These are phyloP conservation scores for Tolypocladium pustulatum DNA, from an alignment of 2,329 filamentous ascomycete genomes.

Conservation along the genomic window DNA sequence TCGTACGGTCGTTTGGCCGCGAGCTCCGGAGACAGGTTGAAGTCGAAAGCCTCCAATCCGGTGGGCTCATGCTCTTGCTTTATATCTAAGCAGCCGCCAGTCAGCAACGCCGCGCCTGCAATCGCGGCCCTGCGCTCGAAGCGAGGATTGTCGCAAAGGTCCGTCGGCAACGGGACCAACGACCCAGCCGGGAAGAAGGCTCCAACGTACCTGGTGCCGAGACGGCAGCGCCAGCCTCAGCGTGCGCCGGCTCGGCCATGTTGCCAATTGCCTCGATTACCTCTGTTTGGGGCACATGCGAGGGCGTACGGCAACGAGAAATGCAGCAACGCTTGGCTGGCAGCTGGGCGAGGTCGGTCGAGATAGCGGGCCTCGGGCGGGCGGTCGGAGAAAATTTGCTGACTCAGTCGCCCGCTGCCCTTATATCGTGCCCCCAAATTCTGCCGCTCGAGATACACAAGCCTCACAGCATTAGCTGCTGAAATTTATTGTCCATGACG, in stretches of 20 bases:
- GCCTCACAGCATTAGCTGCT: conserved; percentile 11
- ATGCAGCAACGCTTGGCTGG: conserved; percentile 6
- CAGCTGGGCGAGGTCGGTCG: not conserved
- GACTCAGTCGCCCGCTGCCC: conserved; percentile 26
- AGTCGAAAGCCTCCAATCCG: conserved; percentile 21
- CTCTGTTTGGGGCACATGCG: conserved; percentile 12
- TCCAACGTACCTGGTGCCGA: conserved; percentile 23
- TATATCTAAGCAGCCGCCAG: conserved; percentile 18
- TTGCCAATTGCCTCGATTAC: conserved; percentile 19
- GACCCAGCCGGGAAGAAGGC: not conserved
- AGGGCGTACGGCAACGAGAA: conserved; percentile 6
- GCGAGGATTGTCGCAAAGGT: conserved; percentile 3
- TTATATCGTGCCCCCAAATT: conserved; percentile 29
- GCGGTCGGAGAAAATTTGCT: conserved; percentile 31
- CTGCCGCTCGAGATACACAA: conserved; percentile 28
- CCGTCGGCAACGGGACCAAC: not conserved
- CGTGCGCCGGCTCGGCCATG: conserved; percentile 31
- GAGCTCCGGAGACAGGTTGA: conserved; percentile 23
- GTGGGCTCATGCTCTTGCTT: conserved; percentile 25
- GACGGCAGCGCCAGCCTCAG: conserved; percentile 21
- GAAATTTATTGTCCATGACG: conserved; percentile 5
- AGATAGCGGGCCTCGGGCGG: conserved; percentile 8
- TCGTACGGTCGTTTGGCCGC: conserved; percentile 28
- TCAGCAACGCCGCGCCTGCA: conserved; percentile 11
- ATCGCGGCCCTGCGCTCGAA: not conserved